Conservation (phyloP, 768 basidiomycete genomes). For the Leccinum subgranulosum region DNA sequence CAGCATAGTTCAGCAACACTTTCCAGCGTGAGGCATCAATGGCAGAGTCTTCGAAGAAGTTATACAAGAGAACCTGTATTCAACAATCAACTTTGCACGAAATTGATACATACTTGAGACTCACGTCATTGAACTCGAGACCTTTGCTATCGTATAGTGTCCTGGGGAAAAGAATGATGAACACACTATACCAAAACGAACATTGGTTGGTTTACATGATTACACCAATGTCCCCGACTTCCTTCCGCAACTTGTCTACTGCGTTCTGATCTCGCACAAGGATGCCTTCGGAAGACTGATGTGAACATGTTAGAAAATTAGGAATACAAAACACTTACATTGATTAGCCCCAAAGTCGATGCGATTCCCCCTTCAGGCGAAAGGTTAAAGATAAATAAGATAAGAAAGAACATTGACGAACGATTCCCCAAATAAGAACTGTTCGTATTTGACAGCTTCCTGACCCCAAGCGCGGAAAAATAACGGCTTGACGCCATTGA, state of each 20-base stretch:
- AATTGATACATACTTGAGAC: background rate
- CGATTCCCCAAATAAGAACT: constrained; percentile 55
- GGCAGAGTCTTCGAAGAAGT: constrained; percentile 69
- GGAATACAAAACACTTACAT: constrained; percentile 38
- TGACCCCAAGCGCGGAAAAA: constrained; percentile 52
- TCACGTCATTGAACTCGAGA: constrained; percentile 24
- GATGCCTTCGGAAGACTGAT: constrained; percentile 44
- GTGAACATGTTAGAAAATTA: background rate
- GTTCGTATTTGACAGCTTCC: constrained; percentile 43
- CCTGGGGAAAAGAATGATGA: constrained; percentile 12
- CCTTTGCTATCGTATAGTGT: constrained; percentile 34
- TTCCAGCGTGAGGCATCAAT: constrained; percentile 56
- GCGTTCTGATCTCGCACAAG: constrained; percentile 63
- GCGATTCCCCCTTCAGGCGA: constrained; percentile 36
- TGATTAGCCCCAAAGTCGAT: constrained; percentile 65
- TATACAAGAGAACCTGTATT: constrained; percentile 63
- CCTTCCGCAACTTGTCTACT: constrained; percentile 40
- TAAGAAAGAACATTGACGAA: constrained; percentile 19
- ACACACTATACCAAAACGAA: background rate
- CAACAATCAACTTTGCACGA: background rate
- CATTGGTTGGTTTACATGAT: constrained; percentile 44
- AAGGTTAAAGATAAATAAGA: constrained; percentile 7
- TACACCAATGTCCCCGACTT: constrained; percentile 57
- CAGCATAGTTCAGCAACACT: constrained; percentile 45
- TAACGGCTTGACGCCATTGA: constrained; percentile 53